phyloP scores from a whole-genome alignment of 23 red algal genomes.

The Cyanidiococcus yangmingshanensis region DNA sequence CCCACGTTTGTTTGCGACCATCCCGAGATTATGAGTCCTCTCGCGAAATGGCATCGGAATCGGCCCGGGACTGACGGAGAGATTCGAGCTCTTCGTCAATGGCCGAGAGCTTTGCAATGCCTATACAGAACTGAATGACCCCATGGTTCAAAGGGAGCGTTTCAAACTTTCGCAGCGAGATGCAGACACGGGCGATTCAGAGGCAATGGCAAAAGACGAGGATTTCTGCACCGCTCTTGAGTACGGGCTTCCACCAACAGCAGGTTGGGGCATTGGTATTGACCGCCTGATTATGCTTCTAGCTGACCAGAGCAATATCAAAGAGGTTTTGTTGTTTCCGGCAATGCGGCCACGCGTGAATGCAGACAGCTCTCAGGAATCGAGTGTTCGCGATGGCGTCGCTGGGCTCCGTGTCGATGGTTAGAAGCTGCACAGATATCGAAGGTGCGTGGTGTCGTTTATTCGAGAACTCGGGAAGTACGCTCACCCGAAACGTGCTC shows the following conservation, averaged over 20 bases:
- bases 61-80: slow-evolving; percentile 65
- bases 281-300: slow-evolving; percentile 91
- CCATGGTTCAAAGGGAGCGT: slow-evolving; percentile 71
- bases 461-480: too few species aligned
- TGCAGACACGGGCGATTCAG: slow-evolving; percentile 67
- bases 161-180: slow-evolving; percentile 60
- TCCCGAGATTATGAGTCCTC: slow-evolving; percentile 78
- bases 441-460: too few species aligned
- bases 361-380: neutral
- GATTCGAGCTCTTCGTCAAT: slow-evolving; percentile 94
- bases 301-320: slow-evolving; percentile 82
- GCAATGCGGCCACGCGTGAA: slow-evolving; percentile 62
- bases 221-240: slow-evolving; percentile 89
- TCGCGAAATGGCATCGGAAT: slow-evolving; percentile 82
- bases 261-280: slow-evolving; percentile 90
- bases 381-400: neutral
- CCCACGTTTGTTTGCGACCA: slow-evolving; percentile 98
- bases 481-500: too few species aligned
- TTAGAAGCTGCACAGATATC: too few species aligned
- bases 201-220: slow-evolving; percentile 95
- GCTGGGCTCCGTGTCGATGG: too few species aligned
- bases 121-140: slow-evolving; percentile 97
- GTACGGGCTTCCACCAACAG: slow-evolving; percentile 88
- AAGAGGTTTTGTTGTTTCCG: slow-evolving; percentile 93
- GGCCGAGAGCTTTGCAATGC: slow-evolving; percentile 83